A percentile compares a stretch with the other conserved stretches of the same genome.
These are phyloP conservation scores for Irpex sp. DNA, from an alignment of 1,284 basidiomycete species.

Conservation along the genomic window DNA sequence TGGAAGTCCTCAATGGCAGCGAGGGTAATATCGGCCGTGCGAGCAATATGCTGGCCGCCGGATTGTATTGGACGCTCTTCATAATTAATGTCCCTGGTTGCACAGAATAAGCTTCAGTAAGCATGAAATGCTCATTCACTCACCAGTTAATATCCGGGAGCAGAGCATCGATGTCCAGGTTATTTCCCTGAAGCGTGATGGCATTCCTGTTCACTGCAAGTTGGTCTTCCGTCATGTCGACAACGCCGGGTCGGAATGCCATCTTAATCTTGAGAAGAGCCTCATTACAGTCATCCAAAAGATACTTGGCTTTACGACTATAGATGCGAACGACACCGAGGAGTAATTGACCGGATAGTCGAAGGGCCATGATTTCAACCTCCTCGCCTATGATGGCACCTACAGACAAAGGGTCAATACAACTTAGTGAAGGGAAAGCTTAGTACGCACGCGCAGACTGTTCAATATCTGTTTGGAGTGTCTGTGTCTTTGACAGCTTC, in stretches of 20 bases:
- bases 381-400: constrained; percentile 90
- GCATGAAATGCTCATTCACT: background rate
- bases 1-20: constrained; percentile 64
- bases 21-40: constrained; percentile 81
- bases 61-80: constrained; percentile 62
- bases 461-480: constrained; percentile 91
- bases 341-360: constrained; percentile 91
- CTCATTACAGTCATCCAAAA: constrained; percentile 97
- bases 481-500: constrained; percentile 94
- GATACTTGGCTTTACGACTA: constrained; percentile 95
- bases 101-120: background rate
- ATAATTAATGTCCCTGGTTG: constrained; percentile 70
- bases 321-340: constrained; percentile 97
- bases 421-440: background rate
- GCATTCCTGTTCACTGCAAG: constrained; percentile 83
- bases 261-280: constrained; percentile 94
- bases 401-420: constrained; percentile 25
- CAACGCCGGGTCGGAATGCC: constrained; percentile 90
- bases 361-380: constrained; percentile 86
- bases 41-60: constrained; percentile 78
- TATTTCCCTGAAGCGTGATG: constrained; percentile 78
- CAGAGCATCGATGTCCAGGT: constrained; percentile 75
- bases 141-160: constrained; percentile 82
- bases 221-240: constrained; percentile 95
- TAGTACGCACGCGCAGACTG: constrained; percentile 74